Conservation (phyloP, 305 asterid genomes). For the Rubia peregrina region DNA sequence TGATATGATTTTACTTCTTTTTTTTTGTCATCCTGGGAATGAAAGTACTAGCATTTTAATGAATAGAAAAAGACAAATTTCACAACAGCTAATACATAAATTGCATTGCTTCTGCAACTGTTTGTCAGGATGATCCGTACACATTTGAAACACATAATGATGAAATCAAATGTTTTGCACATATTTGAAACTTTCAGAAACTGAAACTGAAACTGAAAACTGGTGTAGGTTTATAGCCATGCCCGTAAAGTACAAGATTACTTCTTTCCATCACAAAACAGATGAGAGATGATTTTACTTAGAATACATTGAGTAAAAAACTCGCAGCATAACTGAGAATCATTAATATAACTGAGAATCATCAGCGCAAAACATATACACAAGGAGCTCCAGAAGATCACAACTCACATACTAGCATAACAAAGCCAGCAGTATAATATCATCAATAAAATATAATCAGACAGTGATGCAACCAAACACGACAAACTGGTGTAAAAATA, state of each 20-base stretch:
- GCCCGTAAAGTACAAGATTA: neutral
- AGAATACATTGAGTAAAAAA: too few relatives aligned
- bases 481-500: neutral
- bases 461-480: neutral
- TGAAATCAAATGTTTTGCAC: conserved; percentile 2
- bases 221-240: neutral
- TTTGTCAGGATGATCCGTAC: neutral
- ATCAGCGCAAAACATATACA: neutral
- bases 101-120: conserved; percentile 4
- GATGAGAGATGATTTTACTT: neutral
- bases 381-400: neutral
- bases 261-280: conserved; percentile 46
- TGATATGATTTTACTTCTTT: neutral
- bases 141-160: neutral
- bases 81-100: neutral
- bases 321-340: neutral
- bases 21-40: too few relatives aligned
- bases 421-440: neutral
- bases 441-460: neutral
- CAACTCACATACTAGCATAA: neutral
- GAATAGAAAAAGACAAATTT: neutral
- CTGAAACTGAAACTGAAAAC: neutral
- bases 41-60: neutral
- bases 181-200: neutral
- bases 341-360: neutral